Conservation (phyloP, 805 yeast genomes). For the Vanderwaltozyma verrucispora region DNA sequence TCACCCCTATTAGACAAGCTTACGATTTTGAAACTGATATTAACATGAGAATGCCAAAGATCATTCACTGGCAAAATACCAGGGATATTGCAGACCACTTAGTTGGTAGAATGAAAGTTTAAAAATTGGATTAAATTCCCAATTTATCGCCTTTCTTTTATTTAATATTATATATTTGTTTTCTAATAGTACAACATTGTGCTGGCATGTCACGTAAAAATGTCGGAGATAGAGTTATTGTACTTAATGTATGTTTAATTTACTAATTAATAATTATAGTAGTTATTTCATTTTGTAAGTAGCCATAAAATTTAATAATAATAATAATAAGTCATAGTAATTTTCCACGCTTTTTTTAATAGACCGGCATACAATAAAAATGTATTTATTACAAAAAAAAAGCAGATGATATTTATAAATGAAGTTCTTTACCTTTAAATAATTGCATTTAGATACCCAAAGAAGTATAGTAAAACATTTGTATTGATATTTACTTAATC, state of each 20-base stretch:
- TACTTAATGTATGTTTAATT: constrained; percentile 5
- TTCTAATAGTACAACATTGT: constrained; percentile 1
- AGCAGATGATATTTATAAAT: too few species aligned
- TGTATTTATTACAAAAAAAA: too few species aligned
- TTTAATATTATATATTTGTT: constrained; percentile 1
- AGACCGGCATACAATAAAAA: too few species aligned
- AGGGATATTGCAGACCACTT: constrained; percentile 76
- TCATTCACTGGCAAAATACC: constrained; percentile 69
- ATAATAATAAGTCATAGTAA: too few species aligned
- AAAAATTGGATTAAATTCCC: not conserved
- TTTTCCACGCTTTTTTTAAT: too few species aligned
- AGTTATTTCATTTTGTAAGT: too few species aligned
- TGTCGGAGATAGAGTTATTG: constrained; percentile 5
- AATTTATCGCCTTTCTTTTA: not conserved
- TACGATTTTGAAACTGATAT: constrained; percentile 84
- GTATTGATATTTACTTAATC: too few species aligned
- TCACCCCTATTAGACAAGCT: constrained; percentile 61
- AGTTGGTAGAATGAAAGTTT: constrained; percentile 52
- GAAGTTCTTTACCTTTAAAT: too few species aligned
- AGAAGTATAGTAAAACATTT: too few species aligned
- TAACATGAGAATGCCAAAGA: constrained; percentile 75
- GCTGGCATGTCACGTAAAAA: constrained; percentile 12
- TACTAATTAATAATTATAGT: too few species aligned
- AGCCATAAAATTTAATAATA: too few species aligned
- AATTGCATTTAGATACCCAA: too few species aligned